Conservation (phyloP, 2,329 filamentous ascomycete genomes). For the Gliomastix tumulicola region DNA sequence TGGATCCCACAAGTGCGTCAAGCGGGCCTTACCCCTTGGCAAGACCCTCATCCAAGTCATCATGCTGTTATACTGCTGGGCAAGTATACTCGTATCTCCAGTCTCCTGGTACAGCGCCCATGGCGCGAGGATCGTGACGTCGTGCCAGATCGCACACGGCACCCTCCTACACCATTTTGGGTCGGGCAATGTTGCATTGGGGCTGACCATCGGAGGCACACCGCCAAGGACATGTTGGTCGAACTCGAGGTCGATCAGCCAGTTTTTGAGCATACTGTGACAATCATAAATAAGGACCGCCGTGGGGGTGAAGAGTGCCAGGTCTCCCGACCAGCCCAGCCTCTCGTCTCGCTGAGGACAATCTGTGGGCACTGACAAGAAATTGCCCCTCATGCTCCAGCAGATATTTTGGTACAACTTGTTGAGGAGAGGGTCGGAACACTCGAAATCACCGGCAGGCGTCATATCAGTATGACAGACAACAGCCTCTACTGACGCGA, state of each 20-base stretch:
- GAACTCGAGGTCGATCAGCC: conserved; percentile 1
- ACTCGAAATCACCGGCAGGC: neutral
- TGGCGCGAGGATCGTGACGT: conserved; percentile 1
- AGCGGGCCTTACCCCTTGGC: neutral
- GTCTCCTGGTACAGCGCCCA: conserved; percentile 2
- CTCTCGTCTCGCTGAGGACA: conserved; percentile 2
- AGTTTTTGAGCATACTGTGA: conserved; percentile 1
- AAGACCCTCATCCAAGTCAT: conserved; percentile 1
- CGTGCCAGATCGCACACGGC: conserved; percentile 1
- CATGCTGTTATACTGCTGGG: conserved; percentile 1
- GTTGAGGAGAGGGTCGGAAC: neutral
- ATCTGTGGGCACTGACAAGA: conserved; percentile 1
- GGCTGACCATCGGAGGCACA: conserved; percentile 2
- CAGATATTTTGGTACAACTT: conserved; percentile 1
- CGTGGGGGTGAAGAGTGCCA: conserved; percentile 1
- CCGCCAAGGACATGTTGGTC: conserved; percentile 1
- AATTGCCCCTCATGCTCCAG: conserved; percentile 1
- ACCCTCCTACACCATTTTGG: neutral
- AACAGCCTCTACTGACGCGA: neutral
- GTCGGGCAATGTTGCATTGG: conserved; percentile 1
- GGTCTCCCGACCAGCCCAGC: conserved; percentile 1
- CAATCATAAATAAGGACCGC: neutral
- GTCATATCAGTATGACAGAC: conserved; percentile 2
- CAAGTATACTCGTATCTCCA: neutral
- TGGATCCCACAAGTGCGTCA: conserved; percentile 1